phyloP scores from a whole-genome alignment of 2,329 filamentous ascomycete species.

The Colletotrichum tropicale region DNA sequence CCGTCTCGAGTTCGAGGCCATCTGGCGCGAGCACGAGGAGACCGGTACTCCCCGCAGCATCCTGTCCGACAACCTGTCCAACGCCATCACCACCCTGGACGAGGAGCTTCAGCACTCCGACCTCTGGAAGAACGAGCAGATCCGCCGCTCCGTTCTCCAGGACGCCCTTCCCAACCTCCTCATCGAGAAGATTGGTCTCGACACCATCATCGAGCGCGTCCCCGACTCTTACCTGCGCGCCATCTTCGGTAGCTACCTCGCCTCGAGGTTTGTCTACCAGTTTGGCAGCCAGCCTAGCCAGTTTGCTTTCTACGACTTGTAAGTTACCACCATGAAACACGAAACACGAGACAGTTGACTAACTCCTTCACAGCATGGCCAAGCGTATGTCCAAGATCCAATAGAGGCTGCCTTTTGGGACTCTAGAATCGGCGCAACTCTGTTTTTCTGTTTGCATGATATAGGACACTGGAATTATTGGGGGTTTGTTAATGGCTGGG shows the following conservation, averaged over 20 bases:
- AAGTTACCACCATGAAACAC: conserved; percentile 46
- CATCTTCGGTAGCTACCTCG: conserved; percentile 95
- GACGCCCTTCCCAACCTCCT: conserved; percentile 88
- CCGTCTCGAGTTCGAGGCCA: conserved; percentile 92
- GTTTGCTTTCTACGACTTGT: conserved; percentile 99
- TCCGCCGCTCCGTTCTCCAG: conserved; percentile 77
- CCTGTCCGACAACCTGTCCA: conserved; percentile 88
- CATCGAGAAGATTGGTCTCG: conserved; percentile 87
- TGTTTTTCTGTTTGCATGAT: background rate
- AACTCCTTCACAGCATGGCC: conserved; percentile 60
- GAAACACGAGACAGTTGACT: background rate
- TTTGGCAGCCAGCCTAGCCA: conserved; percentile 92
- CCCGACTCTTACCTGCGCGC: conserved; percentile 91
- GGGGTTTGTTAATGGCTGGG: background rate
- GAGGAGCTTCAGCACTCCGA: conserved; percentile 95
- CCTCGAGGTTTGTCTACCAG: conserved; percentile 94
- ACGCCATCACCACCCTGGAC: conserved; percentile 94
- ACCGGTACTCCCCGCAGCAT: conserved; percentile 81
- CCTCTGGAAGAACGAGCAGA: conserved; percentile 82
- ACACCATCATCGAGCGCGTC: conserved; percentile 84
- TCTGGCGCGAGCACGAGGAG: conserved; percentile 91
- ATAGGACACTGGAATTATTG: background rate
- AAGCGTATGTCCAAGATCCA: conserved; percentile 61
- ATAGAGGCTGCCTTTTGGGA: background rate
- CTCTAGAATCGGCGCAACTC: background rate